Base-by-base conservation (phyloP, 2,329 filamentous ascomycete species). In the Fusarium neocosmosporiellum region DNA sequence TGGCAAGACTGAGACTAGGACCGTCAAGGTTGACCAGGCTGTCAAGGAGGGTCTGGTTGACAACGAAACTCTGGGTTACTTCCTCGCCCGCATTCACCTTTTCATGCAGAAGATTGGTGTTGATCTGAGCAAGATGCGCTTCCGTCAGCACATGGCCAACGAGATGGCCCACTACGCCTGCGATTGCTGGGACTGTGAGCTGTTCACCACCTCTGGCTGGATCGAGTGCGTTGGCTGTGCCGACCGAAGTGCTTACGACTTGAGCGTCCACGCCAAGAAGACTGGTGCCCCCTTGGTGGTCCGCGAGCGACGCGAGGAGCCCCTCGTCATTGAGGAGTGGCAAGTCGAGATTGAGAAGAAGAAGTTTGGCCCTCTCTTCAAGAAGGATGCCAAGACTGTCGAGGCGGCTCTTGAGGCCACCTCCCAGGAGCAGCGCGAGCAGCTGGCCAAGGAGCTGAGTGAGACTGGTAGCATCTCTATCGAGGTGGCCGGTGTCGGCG, bases 191-290 rank as follows among this genome's bases (percentile, higher is more conserved):
- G 96, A 99, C 83, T 96, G 95, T 16, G 96, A 99, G 83, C 86
- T 99, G 63, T 87, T 93, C 71, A 98, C 94, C 66, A 95, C 93
- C 70, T 95, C 95, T 79, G 96, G 96, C 81, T 99, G 96, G 96
- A 94, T 98, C 72, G 96, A 99, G 86, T 98, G 96, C 82, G 96
- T 98, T 78, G 96, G 96, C 71, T 98, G 96, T 83, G 96, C 96
- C 69, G 96, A 98, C 82, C 91, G 96, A 78, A 97, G 94, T 81
- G 96, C 96, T 22, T 99, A 98, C 82, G 96, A 99, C 83, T 83
- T 98, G 81, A 93, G 90, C 37, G 95, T 98, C 11, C 96, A 98
- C 84, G 92, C 93, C 80, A 96, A 98, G 85, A 95, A 94, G 86
- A 98, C 96, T 34, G 95, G 94, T 67, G 91, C 93, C 16, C 91